Base-by-base conservation (phyloP, 192 early-diverging fungal genomes). In the Diversispora epigaea region DNA sequence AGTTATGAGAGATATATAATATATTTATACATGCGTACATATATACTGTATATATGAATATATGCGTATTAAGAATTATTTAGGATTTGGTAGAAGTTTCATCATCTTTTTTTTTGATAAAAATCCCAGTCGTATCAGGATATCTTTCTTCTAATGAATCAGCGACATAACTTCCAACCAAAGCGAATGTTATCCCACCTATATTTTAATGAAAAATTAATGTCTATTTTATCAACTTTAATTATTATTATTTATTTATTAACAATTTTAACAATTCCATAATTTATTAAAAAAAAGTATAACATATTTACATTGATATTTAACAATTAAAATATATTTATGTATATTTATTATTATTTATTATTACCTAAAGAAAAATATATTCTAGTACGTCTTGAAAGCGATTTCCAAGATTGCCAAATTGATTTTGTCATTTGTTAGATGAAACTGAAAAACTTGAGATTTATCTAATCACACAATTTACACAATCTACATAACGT, bases 381-480 rank as follows among this genome's bases (percentile, higher is more conserved):
- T 17, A 64, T 46, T 11, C 73, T 43, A 22, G 73, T 65, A 45
- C 61, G 22, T 10, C 57, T 58, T 52, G 73, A 7, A 17, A 75
- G n/a, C 12, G 73, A 32, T 52, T 64, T 75, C 19, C 39, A 75
- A 41, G 73, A 75, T 43, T 50, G n/a, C 73, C 73, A 75, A 64
- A 75, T 47, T 47, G 73, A 75, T 40, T 75, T 75, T 25, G 41
- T 41, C 2, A 41, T 71, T 71, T 69, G 52, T 52, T 69, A 32
- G 25, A 32, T 32, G 25, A 2, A 32, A 32, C 25, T 32, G 25
- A 32, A 32, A n/a, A 32, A 32, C 25, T 32, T 32, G 0, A 32
- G 25, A 32, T 32, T 1, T 1, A 32, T 32, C 25, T 32, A 2
- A 32, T 32, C n/a, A n/a, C n/a, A n/a, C n/a, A 32, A 32, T 32